Evolutionary conservation across 2,329 filamentous ascomycete genomes (phyloP), one percentile per base, ranked within the genome.

Genomic region (Penicillium glabrum): DNA sequence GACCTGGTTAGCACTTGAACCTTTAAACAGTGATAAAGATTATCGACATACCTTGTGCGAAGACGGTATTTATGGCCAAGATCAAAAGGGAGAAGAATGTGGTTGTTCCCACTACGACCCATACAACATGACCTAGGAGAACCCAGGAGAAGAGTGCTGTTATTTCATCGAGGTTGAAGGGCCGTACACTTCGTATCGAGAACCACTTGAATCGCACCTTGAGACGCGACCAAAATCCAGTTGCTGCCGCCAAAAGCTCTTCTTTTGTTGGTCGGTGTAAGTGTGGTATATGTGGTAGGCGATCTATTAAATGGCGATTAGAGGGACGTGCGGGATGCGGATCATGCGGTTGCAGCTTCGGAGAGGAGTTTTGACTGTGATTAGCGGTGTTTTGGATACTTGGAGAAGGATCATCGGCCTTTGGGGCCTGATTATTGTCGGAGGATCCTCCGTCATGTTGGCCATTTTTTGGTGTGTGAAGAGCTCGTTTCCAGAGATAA

Each of bases 121-220:
- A 99, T 11, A 96, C 84, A 9, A 99, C 81, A 74, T 99, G 95
- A 0, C 93, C 95, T 53, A 97, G 82, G 60, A 98, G 83, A 61
- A 99, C 89, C 93, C 93, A 98, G 2, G 95, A 98, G 52, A 91
- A 86, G 61, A 99, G 93, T 4, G 95, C 95, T 46, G 92, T 90
- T 81, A 96, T 97, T 77, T 99, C 95, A 73, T 99, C 95, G 23
- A 89, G 85, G 73, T 96, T 99, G 85, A 95, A 99, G 0, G 95
- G 95, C 37, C 95, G 84, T 73, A 90, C 90, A 72, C 93, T 96
- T 70, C 93, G 83, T 67, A 99, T 99, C 2, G 95, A 96, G 67
- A 95, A 88, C 95, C 95, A 99, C 76, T 99, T 99, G 79, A 98
- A 96, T 41, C 92, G 89, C 24, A 98, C 90, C 69, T 89, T 91